A percentile compares a stretch with the other conserved stretches of the same genome.
phyloP scores from a whole-genome alignment of 495 filamentous ascomycete genomes.

The Cudoniella acicularis region DNA sequence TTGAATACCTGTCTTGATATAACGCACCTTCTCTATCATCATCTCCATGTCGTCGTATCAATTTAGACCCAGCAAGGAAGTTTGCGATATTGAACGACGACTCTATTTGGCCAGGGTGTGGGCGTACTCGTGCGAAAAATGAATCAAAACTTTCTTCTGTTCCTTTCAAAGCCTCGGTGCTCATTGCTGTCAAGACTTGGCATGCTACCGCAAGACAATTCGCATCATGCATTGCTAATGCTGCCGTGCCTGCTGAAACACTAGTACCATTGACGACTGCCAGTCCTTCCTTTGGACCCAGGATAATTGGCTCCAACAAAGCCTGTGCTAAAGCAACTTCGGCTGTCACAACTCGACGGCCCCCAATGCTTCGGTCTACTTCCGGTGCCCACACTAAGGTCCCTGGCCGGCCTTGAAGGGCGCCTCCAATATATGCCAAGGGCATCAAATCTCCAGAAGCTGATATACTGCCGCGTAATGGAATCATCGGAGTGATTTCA shows the following conservation, averaged over 20 bases:
- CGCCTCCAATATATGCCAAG: conserved; percentile 56
- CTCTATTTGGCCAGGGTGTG: conserved; percentile 61
- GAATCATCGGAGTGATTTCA: conserved; percentile 52
- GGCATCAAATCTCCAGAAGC: conserved; percentile 65
- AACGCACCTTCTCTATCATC: conserved; percentile 31
- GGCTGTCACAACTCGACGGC: conserved; percentile 35
- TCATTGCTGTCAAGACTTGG: conserved; percentile 54
- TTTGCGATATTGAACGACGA: conserved; percentile 49
- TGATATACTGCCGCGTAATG: conserved; percentile 62
- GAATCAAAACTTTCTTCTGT: conserved; percentile 52
- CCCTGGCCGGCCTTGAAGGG: conserved; percentile 55
- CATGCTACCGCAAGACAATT: conserved; percentile 53
- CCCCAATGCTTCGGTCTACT: conserved; percentile 22
- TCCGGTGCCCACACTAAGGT: conserved; percentile 36
- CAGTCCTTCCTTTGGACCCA: conserved; percentile 61
- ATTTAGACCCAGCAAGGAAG: conserved; percentile 41
- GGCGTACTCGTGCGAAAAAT: conserved; percentile 54
- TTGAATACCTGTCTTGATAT: conserved; percentile 59
- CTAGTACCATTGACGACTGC: conserved; percentile 65
- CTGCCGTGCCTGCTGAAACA: conserved; percentile 46
- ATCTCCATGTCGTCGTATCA: conserved; percentile 29
- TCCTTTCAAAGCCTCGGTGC: conserved; percentile 49
- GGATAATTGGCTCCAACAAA: conserved; percentile 39
- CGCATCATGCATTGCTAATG: conserved; percentile 52
- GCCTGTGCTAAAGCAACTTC: conserved; percentile 37